Evolutionary conservation across 805 yeast genomes (phyloP).

Genomic region (Candida silvicultrix): DNA sequence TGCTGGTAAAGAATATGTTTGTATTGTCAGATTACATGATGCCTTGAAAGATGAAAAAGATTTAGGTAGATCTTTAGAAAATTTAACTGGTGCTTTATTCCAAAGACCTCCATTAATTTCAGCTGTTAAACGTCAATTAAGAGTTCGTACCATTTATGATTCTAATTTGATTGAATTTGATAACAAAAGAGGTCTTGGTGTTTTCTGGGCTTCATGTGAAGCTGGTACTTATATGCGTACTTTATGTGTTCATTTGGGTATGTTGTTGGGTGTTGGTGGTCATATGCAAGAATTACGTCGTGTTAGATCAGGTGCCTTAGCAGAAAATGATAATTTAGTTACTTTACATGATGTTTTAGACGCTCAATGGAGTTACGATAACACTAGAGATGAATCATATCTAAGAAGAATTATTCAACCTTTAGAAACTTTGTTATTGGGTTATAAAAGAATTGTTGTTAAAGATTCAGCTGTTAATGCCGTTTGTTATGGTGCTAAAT

Average conservation of each 20-base stretch:
- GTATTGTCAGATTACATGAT: conserved; percentile 94
- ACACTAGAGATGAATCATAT: conserved; percentile 94
- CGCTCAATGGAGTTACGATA: conserved; percentile 97
- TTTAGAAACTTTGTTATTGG: conserved; percentile 85
- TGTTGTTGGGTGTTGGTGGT: conserved; percentile 97
- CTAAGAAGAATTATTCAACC: conserved; percentile 93
- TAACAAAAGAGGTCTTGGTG: conserved; percentile 93
- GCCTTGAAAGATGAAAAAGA: conserved; percentile 87
- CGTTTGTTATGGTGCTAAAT: conserved; percentile 97
- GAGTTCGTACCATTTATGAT: conserved; percentile 97
- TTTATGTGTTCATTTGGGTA: conserved; percentile 96
- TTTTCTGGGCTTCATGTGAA: conserved; percentile 99
- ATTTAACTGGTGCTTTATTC: conserved; percentile 96
- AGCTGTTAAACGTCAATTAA: conserved; percentile 97
- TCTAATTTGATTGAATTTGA: conserved; percentile 94
- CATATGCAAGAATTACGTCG: conserved; percentile 99
- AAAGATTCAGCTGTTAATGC: conserved; percentile 95
- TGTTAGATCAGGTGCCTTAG: conserved; percentile 94
- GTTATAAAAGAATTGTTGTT: conserved; percentile 95
- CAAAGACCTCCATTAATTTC: conserved; percentile 99
- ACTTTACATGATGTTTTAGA: conserved; percentile 96
- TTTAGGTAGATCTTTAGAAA: conserved; percentile 81
- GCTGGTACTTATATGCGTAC: conserved; percentile 99
- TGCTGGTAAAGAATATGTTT: conserved; percentile 99
- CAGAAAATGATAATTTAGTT: conserved; percentile 86